Base-by-base conservation (phyloP, 2,329 filamentous ascomycete species). In the Graphiopsis chlorocephala region DNA sequence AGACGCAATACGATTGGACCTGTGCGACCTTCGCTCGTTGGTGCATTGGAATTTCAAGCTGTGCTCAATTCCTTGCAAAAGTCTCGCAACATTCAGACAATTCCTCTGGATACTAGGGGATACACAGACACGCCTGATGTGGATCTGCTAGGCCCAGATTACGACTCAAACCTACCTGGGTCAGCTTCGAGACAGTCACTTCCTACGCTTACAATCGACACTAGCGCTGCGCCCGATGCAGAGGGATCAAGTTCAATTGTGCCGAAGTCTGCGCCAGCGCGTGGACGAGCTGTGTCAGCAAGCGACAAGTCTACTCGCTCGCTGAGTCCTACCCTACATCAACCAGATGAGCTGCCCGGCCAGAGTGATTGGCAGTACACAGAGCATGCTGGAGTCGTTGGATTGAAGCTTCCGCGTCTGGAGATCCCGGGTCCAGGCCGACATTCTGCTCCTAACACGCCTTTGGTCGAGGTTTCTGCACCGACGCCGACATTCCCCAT, bases 41-140 rank as follows among this genome's bases (percentile, higher is more conserved):
- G 95, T 50, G 95, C 92, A 10, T 82, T 99, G 64, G 95, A 99
- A 78, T 99, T 99, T 72, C 86, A 93, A 71, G 94, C 94, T 2
- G 90, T 97, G 3, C 81, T 99, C 53, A 90, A 91, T n/a, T 93
- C 93, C 2, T 79, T 99, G 64, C 89, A 96, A 72, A 90, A 88
- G 68, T 91, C 92, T 64, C 87, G 91, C 72, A 95, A 92, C 68
- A 86, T 91, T 28, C 87, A 88, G 70, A 84, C 90, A 20, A 85
- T 88, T 50, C 85, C 88, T 2, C 88, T 96, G 66, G 84, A 88
- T 68, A 78, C 87, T 26, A 85, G 90, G 66, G 86, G 89, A 71
- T 90, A 90, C 73, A 91, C 89, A 0, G 88, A 91, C 67, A 86
- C 89, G 67, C 78, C 82, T 52, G 78, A 78, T n/a, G 78, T 73